These are phyloP conservation scores for Coriolopsis trogii DNA, from an alignment of 1,284 basidiomycete genomes.

Conservation along the genomic window DNA sequence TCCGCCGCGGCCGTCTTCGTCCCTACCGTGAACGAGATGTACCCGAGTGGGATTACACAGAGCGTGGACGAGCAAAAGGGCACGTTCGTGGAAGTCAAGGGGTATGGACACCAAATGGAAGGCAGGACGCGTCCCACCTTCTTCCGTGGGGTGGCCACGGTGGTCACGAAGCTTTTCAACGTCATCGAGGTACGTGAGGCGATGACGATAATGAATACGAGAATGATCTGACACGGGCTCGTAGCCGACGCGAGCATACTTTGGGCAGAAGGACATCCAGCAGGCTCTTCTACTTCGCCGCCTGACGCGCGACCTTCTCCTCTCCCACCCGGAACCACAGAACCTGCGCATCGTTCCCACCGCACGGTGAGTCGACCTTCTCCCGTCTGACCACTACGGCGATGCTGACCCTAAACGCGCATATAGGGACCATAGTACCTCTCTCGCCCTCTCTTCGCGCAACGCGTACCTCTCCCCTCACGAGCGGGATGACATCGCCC, in stretches of 20 bases:
- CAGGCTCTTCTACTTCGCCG: slow-evolving; percentile 88
- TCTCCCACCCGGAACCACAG: slow-evolving; percentile 72
- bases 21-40: slow-evolving; percentile 82
- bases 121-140: slow-evolving; percentile 85
- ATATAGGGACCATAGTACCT: slow-evolving; percentile 48
- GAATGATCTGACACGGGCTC: slow-evolving; percentile 1
- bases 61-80: slow-evolving; percentile 79
- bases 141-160: slow-evolving; percentile 95
- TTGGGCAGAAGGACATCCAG: slow-evolving; percentile 99
- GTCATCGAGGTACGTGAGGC: slow-evolving; percentile 69
- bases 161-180: slow-evolving; percentile 96
- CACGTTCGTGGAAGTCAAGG: slow-evolving; percentile 90
- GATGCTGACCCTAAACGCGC: background rate
- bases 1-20: slow-evolving; percentile 77
- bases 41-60: slow-evolving; percentile 86
- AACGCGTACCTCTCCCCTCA: slow-evolving; percentile 80
- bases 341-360: slow-evolving; percentile 87
- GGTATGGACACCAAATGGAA: slow-evolving; percentile 88
- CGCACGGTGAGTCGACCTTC: slow-evolving; percentile 53
- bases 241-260: slow-evolving; percentile 94
- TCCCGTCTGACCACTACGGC: slow-evolving; percentile 2
- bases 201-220: background rate
- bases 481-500: slow-evolving; percentile 70
- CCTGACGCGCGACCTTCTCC: slow-evolving; percentile 82
- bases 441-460: slow-evolving; percentile 88